A percentile compares a stretch with the other conserved stretches of the same genome.
phyloP scores from a whole-genome alignment of 805 yeast genomes.

The Teunomyces stri region DNA sequence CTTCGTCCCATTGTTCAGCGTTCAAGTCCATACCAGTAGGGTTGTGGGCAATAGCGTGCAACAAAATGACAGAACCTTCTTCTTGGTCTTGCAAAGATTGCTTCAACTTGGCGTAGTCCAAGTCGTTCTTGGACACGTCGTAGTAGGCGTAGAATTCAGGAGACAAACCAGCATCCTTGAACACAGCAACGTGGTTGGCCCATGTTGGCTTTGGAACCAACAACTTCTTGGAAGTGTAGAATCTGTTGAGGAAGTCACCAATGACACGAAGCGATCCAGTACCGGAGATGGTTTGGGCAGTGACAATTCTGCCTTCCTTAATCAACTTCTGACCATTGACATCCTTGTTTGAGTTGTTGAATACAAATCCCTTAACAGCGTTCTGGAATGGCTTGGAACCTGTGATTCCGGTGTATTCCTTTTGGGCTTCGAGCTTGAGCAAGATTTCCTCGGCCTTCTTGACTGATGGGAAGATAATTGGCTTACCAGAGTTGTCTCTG shows the following conservation, averaged over 20 bases:
- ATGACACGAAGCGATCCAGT: conserved; percentile 91
- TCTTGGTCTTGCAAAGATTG: conserved; percentile 54
- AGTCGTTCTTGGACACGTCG: conserved; percentile 55
- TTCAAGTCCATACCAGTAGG: conserved; percentile 96
- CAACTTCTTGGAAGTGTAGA: conserved; percentile 54
- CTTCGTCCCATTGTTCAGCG: conserved; percentile 73
- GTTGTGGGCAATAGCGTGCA: conserved; percentile 96
- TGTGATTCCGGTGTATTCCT: conserved; percentile 83
- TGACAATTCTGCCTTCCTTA: conserved; percentile 63
- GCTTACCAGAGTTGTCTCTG: conserved; percentile 83
- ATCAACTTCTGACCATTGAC: conserved; percentile 54
- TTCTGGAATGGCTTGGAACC: conserved; percentile 71
- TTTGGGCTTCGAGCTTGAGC: conserved; percentile 53
- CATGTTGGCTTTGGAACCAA: conserved; percentile 87
- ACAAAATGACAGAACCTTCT: conserved; percentile 62
- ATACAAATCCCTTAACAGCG: conserved; percentile 68
- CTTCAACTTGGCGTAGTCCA: conserved; percentile 65
- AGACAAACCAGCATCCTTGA: conserved; percentile 67
- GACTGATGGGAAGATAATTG: conserved; percentile 82
- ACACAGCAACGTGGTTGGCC: conserved; percentile 88
- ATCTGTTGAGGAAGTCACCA: conserved; percentile 69
- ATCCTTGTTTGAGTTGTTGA: conserved; percentile 56
- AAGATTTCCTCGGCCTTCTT: conserved; percentile 59
- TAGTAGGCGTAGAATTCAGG: conserved; percentile 70
- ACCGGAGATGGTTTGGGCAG: conserved; percentile 89